These are phyloP conservation scores for Pinus albicaulis DNA, from an alignment of 75 land plant species.

Conservation along the genomic window DNA sequence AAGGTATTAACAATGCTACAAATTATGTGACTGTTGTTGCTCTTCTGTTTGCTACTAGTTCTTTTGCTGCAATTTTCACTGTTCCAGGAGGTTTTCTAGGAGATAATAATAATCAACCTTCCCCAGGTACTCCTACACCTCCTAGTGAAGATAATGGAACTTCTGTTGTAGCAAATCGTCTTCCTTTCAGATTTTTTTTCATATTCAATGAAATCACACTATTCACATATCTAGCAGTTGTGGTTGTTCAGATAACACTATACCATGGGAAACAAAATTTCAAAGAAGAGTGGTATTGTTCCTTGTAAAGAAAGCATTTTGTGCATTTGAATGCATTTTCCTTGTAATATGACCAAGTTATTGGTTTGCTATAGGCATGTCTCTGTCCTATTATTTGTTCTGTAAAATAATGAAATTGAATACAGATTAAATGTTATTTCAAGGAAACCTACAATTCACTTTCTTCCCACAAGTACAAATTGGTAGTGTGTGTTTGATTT, in stretches of 20 bases:
- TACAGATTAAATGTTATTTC: too few species aligned
- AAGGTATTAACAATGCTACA: too few species aligned
- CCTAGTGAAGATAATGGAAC: slow-evolving; percentile 32
- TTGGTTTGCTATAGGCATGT: too few species aligned
- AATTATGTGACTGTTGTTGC: slow-evolving; percentile 82
- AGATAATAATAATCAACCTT: slow-evolving; percentile 11
- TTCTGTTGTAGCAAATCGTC: slow-evolving; percentile 26
- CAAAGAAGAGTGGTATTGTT: slow-evolving; percentile 55
- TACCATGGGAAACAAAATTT: slow-evolving; percentile 67
- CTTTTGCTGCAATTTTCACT: slow-evolving; percentile 87
- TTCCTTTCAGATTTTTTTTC: slow-evolving; percentile 64
- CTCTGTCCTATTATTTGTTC: too few species aligned
- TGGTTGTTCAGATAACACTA: slow-evolving; percentile 73
- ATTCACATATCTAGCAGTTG: slow-evolving; percentile 69
- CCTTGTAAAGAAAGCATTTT: too few species aligned
- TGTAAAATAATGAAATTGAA: too few species aligned
- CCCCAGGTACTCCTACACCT: slow-evolving; percentile 11
- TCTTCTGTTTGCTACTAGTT: slow-evolving; percentile 69
- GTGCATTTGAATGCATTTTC: too few species aligned
- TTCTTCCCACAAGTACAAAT: too few species aligned
- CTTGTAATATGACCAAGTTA: too few species aligned
- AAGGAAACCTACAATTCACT: too few species aligned
- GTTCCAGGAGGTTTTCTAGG: too few species aligned
- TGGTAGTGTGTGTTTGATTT: too few species aligned
- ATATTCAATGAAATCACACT: slow-evolving; percentile 71